Base-by-base conservation (phyloP, 139 green algal genomes). In the Tetradesmus lagerheimii region DNA sequence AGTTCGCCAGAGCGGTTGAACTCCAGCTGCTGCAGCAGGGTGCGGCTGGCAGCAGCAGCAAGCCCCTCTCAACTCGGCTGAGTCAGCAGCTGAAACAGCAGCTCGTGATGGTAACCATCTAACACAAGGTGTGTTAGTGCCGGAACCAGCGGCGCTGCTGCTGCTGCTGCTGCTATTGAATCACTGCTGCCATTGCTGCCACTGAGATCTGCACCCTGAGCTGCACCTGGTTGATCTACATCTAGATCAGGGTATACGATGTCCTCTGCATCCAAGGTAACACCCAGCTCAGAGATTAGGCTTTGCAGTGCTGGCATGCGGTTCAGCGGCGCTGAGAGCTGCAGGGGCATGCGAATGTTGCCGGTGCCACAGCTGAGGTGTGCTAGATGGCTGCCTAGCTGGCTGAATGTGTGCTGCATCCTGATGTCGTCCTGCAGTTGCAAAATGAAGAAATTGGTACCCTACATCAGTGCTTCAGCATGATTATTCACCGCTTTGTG, bases 21-120 rank as follows among this genome's bases (percentile, higher is more conserved):
- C 77, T 83, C 77, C 77, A 83, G 29, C 25, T 83, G 77, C 34
- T 34, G 35, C 77, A 83, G 77, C 77, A 53, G 38, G 38, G 77
- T 83, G 9, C 77, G 39, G 35, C 35, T 47, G 41, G 77, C 35
- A 35, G 77, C 77, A 53, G 77, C 77, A 35, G 38, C 77, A 45
- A 14, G 15, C 57, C 35, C 35, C 37, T 47, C 25, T 25, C 41
- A 27, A 20, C 77, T 83, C 4, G 57, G 57, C 57, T 71, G 57
- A 71, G 77, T 31, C 77, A 83, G 16, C 35, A 83, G 35, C 77
- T 47, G 34, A 38, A 83, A 20, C 77, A 83, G 37, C 14, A 38
- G 35, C 16, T 38, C 35, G 37, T 83, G 77, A 27, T 83, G 38
- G 4, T 18, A 31, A n/a, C 77, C 34, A 83, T 83, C 57, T 11